Conservation (phyloP, 768 basidiomycete species). For the Mrakia hoshinonis region DNA sequence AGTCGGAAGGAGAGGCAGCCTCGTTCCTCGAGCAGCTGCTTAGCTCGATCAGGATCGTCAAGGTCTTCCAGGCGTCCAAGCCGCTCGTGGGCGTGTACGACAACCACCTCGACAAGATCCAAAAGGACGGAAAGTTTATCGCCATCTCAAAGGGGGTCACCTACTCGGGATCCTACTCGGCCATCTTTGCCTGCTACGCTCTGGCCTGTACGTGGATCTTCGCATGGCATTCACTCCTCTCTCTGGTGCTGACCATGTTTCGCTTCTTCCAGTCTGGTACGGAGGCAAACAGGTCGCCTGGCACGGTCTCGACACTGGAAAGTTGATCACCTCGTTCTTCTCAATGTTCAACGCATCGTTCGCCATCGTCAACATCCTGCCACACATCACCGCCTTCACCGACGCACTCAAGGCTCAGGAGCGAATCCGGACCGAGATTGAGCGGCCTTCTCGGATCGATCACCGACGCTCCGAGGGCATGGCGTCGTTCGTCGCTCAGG, state of each 20-base stretch:
- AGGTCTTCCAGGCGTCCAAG: slow-evolving; percentile 32
- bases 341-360: slow-evolving; percentile 24
- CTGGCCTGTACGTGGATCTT: slow-evolving; percentile 14
- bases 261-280: slow-evolving; percentile 31
- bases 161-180: slow-evolving; percentile 3
- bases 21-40: slow-evolving; percentile 35
- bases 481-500: slow-evolving; percentile 9
- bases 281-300: slow-evolving; percentile 34
- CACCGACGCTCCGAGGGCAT: slow-evolving; percentile 32
- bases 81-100: slow-evolving; percentile 22
- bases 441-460: slow-evolving; percentile 37
- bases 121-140: slow-evolving; percentile 26
- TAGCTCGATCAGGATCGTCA: slow-evolving; percentile 35
- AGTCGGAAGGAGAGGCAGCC: slow-evolving; percentile 21
- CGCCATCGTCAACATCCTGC: slow-evolving; percentile 35
- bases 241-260: too few relatives aligned
- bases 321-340: slow-evolving; percentile 32
- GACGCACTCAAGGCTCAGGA: slow-evolving; percentile 32
- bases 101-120: slow-evolving; percentile 20
- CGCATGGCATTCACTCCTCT: too few relatives aligned
- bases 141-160: slow-evolving; percentile 25
- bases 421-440: slow-evolving; percentile 36
- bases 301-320: slow-evolving; percentile 32
- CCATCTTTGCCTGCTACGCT: slow-evolving; percentile 13
- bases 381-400: slow-evolving; percentile 36